Evolutionary conservation across 148 eudicot species (phyloP).

Genomic region (Chenopodium formosanum): DNA sequence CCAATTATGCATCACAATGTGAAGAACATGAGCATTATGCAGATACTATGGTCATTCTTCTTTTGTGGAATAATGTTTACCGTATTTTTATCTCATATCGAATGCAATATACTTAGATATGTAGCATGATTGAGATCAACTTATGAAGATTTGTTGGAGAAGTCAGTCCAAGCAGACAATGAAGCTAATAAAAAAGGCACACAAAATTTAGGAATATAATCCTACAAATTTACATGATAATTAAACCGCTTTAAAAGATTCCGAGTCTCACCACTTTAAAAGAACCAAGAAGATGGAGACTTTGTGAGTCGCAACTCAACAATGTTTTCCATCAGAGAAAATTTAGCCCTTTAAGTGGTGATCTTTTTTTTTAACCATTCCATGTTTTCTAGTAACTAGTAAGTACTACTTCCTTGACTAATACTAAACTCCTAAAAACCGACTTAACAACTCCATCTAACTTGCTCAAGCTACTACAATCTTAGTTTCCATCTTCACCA

Average conservation of each 20-base stretch:
- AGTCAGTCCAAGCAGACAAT: neutral
- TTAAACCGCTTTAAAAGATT: neutral
- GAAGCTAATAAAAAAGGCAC: neutral
- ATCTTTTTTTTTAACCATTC: neutral
- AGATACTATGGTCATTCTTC: neutral
- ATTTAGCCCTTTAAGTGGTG: constrained; percentile 29
- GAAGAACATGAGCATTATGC: neutral
- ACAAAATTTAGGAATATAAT: neutral
- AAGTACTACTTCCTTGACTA: constrained; percentile 19
- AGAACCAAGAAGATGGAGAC: constrained; percentile 27
- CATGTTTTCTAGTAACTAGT: constrained; percentile 18
- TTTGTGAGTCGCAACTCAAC: constrained; percentile 19
- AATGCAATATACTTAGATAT: neutral
- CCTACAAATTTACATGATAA: constrained; percentile 32
- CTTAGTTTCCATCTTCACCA: constrained; percentile 63
- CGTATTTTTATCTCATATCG: neutral
- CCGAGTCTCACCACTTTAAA: constrained; percentile 27
- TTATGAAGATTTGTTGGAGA: neutral
- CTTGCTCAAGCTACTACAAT: neutral
- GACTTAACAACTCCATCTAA: neutral
- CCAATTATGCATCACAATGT: too few species aligned
- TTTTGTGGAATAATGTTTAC: neutral
- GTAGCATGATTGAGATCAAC: neutral
- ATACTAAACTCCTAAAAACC: constrained; percentile 11
- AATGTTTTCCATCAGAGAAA: constrained; percentile 31